Conservation (phyloP, 331 rosid genomes). For the Rhamnella rubrinervis region DNA sequence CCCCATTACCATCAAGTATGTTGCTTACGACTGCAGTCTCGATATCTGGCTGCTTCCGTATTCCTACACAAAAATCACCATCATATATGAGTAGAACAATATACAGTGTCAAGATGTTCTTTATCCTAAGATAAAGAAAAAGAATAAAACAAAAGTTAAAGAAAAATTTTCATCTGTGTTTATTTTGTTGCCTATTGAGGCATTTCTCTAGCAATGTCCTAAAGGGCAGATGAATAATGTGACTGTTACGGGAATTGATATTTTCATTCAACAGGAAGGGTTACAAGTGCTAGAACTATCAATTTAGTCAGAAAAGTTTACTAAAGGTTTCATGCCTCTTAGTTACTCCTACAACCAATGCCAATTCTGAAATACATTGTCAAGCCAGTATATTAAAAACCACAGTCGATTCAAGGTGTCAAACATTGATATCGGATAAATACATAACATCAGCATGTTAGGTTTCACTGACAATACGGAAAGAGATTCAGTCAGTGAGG, state of each 20-base stretch:
- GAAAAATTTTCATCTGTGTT: not conserved
- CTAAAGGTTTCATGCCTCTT: no score
- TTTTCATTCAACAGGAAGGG: no score
- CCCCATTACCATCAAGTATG: slow-evolving; percentile 70
- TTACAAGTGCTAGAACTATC: no score
- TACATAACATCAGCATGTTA: not conserved
- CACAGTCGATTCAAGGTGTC: not conserved
- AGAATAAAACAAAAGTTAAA: no score
- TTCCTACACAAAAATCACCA: slow-evolving; percentile 52
- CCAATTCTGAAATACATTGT: not conserved
- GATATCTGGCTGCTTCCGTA: slow-evolving; percentile 58
- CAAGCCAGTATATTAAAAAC: not conserved
- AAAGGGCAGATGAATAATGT: not conserved
- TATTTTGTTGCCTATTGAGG: not conserved
- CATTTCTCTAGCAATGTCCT: not conserved
- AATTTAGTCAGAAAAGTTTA: no score
- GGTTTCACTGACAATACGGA: not conserved
- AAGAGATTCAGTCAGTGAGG: not conserved
- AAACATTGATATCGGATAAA: not conserved
- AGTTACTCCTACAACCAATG: no score
- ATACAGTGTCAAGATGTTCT: not conserved
- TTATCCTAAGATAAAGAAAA: not conserved
- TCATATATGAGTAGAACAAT: not conserved
- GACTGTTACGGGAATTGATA: no score
- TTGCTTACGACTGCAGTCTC: slow-evolving; percentile 80